phyloP scores from a whole-genome alignment of 345 rosid genomes.

The Dipteronia sinensis region DNA sequence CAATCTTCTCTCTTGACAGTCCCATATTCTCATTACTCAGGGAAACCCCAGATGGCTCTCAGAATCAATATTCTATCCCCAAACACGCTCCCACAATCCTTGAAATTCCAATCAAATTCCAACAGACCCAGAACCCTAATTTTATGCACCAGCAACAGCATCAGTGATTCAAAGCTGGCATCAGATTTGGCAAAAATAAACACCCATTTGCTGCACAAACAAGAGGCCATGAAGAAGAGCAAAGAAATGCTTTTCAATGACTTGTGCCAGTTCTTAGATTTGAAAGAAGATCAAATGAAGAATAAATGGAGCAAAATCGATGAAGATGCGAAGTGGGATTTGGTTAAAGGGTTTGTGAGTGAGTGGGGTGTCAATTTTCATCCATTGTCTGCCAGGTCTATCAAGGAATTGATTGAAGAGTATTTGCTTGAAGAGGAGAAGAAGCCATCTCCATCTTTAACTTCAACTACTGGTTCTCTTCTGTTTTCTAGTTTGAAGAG shows the following conservation, averaged over 20 bases:
- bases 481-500: constrained; percentile 68
- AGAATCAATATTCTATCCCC: constrained; percentile 33
- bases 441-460: background rate
- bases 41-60: constrained; percentile 41
- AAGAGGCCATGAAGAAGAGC: constrained; percentile 81
- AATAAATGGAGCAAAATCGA: constrained; percentile 57
- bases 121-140: constrained; percentile 38
- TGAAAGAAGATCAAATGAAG: constrained; percentile 53
- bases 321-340: constrained; percentile 54
- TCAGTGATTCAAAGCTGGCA: constrained; percentile 52
- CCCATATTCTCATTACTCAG: too few species aligned
- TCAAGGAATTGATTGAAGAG: constrained; percentile 70
- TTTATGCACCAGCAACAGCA: constrained; percentile 29
- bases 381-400: constrained; percentile 72
- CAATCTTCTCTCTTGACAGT: background rate
- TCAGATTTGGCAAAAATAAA: constrained; percentile 60
- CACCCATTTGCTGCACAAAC: constrained; percentile 46
- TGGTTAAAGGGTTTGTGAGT: constrained; percentile 56
- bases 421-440: constrained; percentile 40
- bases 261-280: constrained; percentile 48
- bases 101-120: constrained; percentile 10
- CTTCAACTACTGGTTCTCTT: constrained; percentile 17
- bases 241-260: constrained; percentile 63
- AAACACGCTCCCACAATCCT: constrained; percentile 10
- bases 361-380: constrained; percentile 66